phyloP scores from a whole-genome alignment of 371 early-diverging fungal species.

The Thermomucor indicae-seudaticae region DNA sequence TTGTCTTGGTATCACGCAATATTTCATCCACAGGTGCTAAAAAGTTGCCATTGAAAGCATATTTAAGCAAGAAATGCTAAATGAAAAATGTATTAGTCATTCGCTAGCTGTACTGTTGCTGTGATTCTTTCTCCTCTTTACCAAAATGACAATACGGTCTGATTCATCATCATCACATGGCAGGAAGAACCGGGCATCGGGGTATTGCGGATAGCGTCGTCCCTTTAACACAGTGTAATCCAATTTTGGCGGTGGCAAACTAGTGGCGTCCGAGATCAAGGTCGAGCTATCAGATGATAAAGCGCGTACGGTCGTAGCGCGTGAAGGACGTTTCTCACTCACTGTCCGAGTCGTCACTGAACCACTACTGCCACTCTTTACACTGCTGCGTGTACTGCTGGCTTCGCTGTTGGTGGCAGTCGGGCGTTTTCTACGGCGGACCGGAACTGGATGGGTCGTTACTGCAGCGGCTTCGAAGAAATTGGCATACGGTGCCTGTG shows the following conservation, averaged over 20 bases:
- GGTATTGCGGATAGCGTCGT: slow-evolving; percentile 9
- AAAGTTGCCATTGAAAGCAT: slow-evolving; percentile 30
- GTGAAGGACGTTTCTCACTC: slow-evolving; percentile 4
- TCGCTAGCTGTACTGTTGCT: not conserved
- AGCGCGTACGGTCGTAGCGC: not conserved
- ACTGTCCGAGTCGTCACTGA: not conserved
- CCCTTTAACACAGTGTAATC: slow-evolving; percentile 8
- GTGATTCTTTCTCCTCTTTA: slow-evolving; percentile 6
- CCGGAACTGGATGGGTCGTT: slow-evolving; percentile 1
- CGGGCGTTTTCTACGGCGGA: slow-evolving; percentile 3
- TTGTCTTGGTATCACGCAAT: slow-evolving; percentile 2
- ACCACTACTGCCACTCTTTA: slow-evolving; percentile 3
- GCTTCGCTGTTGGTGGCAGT: slow-evolving; percentile 3
- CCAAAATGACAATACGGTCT: slow-evolving; percentile 36
- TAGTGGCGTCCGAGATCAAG: not conserved
- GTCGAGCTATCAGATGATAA: not conserved
- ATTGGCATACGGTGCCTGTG: slow-evolving; percentile 10
- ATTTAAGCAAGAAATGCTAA: slow-evolving; percentile 40
- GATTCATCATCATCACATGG: slow-evolving; percentile 41
- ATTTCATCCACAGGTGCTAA: slow-evolving; percentile 20
- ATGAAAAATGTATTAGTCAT: not conserved
- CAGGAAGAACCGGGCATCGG: slow-evolving; percentile 9
- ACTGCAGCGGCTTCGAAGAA: slow-evolving; percentile 17
- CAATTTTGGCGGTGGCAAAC: not conserved
- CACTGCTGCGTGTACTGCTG: slow-evolving; percentile 1